Conservation (phyloP, 495 filamentous ascomycete species). For the Hyaloscypha bicolor region DNA sequence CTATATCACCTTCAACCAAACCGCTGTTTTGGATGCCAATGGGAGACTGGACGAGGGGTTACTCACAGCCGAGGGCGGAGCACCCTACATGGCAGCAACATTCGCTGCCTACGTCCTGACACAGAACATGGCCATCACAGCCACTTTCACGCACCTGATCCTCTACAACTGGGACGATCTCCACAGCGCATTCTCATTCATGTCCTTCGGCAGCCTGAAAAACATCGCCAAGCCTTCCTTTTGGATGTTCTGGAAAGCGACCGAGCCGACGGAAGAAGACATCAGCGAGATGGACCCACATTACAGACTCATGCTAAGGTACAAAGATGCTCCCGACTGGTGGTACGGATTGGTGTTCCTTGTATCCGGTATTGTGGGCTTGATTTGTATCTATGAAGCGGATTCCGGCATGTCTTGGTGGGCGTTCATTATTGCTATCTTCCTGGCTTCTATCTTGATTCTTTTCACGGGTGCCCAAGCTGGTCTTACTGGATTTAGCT, state of each 20-base stretch:
- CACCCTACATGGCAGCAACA: conserved; percentile 45
- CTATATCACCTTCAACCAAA: conserved; percentile 39
- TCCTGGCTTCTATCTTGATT: conserved; percentile 41
- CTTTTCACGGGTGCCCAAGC: conserved; percentile 39
- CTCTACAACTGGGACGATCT: conserved; percentile 15
- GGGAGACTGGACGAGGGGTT: conserved; percentile 40
- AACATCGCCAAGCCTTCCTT: conserved; percentile 16
- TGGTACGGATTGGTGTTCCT: conserved; percentile 53
- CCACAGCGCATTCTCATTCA: neutral
- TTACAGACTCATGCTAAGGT: conserved; percentile 40
- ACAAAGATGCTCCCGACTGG: conserved; percentile 56
- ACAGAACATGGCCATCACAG: conserved; percentile 45
- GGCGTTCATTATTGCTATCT: conserved; percentile 52
- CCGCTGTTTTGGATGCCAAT: conserved; percentile 34
- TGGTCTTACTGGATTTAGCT: conserved; percentile 43
- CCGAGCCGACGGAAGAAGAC: conserved; percentile 24
- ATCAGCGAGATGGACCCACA: conserved; percentile 43
- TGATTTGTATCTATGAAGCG: conserved; percentile 48
- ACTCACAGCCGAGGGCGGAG: conserved; percentile 36
- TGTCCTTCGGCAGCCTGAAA: conserved; percentile 24
- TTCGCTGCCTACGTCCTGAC: conserved; percentile 44
- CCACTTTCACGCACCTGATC: conserved; percentile 38
- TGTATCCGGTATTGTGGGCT: conserved; percentile 49
- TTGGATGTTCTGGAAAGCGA: conserved; percentile 36
- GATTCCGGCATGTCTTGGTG: conserved; percentile 53